These are phyloP conservation scores for Phytophthora podocarpi DNA, from an alignment of 352 stramenopile species.

Conservation along the genomic window DNA sequence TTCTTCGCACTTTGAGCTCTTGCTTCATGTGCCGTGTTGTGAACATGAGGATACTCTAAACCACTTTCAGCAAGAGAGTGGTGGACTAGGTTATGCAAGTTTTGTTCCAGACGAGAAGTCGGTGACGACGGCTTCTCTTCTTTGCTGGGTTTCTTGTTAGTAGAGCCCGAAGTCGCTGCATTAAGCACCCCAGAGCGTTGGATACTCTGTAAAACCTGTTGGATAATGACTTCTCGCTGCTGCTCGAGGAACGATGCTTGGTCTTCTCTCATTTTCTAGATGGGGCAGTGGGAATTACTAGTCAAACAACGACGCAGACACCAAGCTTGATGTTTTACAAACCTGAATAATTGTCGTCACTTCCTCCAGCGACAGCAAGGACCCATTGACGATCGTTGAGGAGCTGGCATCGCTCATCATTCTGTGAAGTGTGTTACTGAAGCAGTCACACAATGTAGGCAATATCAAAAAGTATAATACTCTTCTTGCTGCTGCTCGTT, in stretches of 20 bases:
- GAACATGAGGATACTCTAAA: slow-evolving; percentile 65
- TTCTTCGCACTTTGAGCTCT: neutral
- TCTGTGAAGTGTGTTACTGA: too few species aligned
- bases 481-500: too few species aligned
- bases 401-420: slow-evolving; percentile 1
- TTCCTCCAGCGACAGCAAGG: slow-evolving; percentile 22
- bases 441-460: too few species aligned
- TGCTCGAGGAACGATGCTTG: slow-evolving; percentile 56
- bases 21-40: slow-evolving; percentile 11
- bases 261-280: slow-evolving; percentile 40
- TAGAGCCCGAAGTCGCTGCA: neutral
- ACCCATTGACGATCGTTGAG: neutral
- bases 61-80: slow-evolving; percentile 70
- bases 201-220: slow-evolving; percentile 65
- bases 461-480: too few species aligned
- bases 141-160: slow-evolving; percentile 1
- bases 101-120: slow-evolving; percentile 46
- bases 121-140: slow-evolving; percentile 12
- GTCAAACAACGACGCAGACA: too few species aligned
- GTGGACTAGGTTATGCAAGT: slow-evolving; percentile 51
- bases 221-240: slow-evolving; percentile 63
- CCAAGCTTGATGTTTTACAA: neutral
- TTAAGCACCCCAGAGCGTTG: slow-evolving; percentile 30
- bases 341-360: slow-evolving; percentile 35
- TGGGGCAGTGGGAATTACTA: neutral